These are phyloP conservation scores for Taiozyma sp. DNA, from an alignment of 1,139 yeast species.

Conservation along the genomic window DNA sequence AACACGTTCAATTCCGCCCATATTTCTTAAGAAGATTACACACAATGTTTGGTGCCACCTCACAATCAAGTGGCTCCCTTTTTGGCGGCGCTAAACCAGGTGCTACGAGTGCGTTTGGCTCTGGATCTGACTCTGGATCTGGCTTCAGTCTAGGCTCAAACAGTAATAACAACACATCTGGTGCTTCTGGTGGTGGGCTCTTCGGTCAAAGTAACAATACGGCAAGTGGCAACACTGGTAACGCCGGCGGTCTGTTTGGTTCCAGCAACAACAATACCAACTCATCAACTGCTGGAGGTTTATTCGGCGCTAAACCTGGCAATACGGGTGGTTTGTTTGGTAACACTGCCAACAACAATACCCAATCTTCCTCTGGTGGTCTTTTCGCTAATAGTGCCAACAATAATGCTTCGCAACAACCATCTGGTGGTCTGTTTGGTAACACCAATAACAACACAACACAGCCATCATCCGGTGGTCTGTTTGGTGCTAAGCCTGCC, in stretches of 20 bases:
- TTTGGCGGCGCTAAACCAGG: constrained; percentile 5
- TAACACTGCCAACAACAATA: not conserved
- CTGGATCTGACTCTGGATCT: constrained; percentile 2
- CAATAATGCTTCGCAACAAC: constrained; percentile 8
- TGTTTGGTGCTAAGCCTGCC: constrained; percentile 18
- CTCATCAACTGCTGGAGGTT: not conserved
- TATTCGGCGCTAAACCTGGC: constrained; percentile 6
- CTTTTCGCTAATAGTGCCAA: constrained; percentile 18
- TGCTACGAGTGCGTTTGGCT: not conserved
- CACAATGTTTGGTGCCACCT: constrained; percentile 10
- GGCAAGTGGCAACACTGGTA: not conserved
- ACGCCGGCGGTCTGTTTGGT: constrained; percentile 18
- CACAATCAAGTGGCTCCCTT: constrained; percentile 1
- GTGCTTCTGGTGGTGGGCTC: constrained; percentile 22
- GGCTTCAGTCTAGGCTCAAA: constrained; percentile 1
- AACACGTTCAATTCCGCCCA: not conserved
- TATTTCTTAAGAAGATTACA: not conserved
- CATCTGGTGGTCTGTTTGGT: constrained; percentile 25
- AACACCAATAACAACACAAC: constrained; percentile 2
- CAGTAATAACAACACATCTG: not conserved
- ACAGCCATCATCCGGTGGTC: constrained; percentile 10
- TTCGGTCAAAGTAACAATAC: constrained; percentile 16
- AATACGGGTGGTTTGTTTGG: constrained; percentile 26
- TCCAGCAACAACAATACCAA: constrained; percentile 6
- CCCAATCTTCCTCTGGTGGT: constrained; percentile 15